Conservation (phyloP, 139 green algal genomes). For the Coelastrella sp. region DNA sequence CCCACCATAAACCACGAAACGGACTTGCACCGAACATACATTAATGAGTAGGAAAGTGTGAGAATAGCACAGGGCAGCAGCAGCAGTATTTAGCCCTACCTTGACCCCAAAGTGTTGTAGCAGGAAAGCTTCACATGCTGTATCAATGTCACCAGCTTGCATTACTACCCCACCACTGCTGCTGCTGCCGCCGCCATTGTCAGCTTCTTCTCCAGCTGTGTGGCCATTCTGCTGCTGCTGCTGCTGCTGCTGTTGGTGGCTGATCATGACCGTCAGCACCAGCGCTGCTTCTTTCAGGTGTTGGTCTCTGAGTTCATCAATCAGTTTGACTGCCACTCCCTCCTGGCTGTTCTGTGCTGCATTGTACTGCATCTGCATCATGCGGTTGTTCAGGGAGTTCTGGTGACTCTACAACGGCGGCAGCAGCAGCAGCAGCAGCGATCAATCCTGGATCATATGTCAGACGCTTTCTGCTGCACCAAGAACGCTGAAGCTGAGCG, state of each 20-base stretch:
- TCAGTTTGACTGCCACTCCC: constrained; percentile 30
- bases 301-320: constrained; percentile 26
- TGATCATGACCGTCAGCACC: not conserved
- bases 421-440: constrained; percentile 19
- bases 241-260: constrained; percentile 14
- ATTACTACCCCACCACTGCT: not conserved
- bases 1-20: too few species aligned
- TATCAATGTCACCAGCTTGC: constrained; percentile 1
- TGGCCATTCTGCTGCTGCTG: not conserved
- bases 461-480: too few species aligned
- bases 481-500: too few species aligned
- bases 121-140: constrained; percentile 17
- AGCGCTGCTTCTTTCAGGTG: constrained; percentile 26
- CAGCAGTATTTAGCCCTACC: not conserved
- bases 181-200: not conserved
- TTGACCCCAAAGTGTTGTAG: constrained; percentile 8
- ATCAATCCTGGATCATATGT: not conserved
- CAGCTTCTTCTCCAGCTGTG: not conserved
- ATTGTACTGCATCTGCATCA: constrained; percentile 26
- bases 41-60: too few species aligned
- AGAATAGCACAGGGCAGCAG: too few species aligned
- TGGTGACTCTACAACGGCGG: constrained; percentile 20
- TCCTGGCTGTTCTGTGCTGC: constrained; percentile 23
- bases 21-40: too few species aligned
- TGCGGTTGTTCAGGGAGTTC: not conserved